Conservation (phyloP, 495 filamentous ascomycete genomes). For the Tuber melanosporum region DNA sequence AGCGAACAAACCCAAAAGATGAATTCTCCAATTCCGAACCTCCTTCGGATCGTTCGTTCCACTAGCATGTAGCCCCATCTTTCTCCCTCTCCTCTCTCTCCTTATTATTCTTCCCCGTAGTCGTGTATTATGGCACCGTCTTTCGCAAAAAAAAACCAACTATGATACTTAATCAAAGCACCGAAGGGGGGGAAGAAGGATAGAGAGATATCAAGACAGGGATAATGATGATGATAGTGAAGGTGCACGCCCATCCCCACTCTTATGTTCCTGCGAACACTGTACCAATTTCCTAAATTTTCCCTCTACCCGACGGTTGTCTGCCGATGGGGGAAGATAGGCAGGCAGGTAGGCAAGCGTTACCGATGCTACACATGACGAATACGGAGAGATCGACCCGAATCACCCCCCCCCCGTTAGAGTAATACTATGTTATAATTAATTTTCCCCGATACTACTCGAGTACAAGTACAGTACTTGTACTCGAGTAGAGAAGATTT, state of each 20-base stretch:
- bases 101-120: background rate
- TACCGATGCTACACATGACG: background rate
- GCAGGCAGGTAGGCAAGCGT: background rate
- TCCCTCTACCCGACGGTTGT: background rate
- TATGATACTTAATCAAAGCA: background rate
- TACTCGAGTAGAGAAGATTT: too few species aligned
- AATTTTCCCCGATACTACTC: too few species aligned
- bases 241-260: background rate
- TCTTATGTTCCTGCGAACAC: background rate
- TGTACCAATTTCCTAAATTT: background rate
- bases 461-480: too few species aligned
- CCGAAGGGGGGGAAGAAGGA: background rate
- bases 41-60: slow-evolving; percentile 38
- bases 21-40: slow-evolving; percentile 38
- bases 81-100: background rate
- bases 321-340: background rate
- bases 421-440: too few species aligned
- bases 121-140: background rate
- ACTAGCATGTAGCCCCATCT: slow-evolving; percentile 30
- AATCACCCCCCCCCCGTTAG: background rate
- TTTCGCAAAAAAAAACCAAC: background rate
- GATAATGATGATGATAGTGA: background rate
- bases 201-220: background rate
- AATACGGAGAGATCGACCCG: background rate
- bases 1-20: slow-evolving; percentile 26